Evolutionary conservation across 768 basidiomycete genomes (phyloP).

Genomic region (Pleurotus tuber-regium): DNA sequence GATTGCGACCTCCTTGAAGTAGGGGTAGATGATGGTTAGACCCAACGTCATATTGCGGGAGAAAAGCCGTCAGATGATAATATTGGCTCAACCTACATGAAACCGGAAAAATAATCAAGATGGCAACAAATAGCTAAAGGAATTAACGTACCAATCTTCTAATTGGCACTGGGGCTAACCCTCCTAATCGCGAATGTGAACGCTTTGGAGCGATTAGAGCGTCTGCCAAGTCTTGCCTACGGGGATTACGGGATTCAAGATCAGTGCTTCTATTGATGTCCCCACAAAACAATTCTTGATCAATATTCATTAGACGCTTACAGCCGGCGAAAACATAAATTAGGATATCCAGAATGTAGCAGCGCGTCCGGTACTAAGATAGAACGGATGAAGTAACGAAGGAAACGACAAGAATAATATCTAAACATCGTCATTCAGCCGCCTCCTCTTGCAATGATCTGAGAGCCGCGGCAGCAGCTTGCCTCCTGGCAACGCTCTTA

Average conservation of each 20-base stretch:
- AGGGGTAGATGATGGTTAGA: too few relatives aligned
- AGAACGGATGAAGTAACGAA: background rate
- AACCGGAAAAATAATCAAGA: too few relatives aligned
- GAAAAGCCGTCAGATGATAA: too few relatives aligned
- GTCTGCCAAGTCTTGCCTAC: too few relatives aligned
- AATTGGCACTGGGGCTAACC: too few relatives aligned
- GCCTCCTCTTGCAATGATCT: constrained; percentile 28
- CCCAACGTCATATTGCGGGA: too few relatives aligned
- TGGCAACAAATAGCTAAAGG: too few relatives aligned
- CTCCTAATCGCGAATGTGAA: too few relatives aligned
- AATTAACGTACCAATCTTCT: too few relatives aligned
- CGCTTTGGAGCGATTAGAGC: too few relatives aligned
- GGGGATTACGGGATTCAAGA: background rate
- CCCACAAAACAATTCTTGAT: constrained; percentile 5
- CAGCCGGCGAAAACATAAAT: constrained; percentile 8
- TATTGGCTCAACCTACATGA: too few relatives aligned
- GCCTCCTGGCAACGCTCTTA: constrained; percentile 48
- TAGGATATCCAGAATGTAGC: background rate
- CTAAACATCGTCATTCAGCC: background rate
- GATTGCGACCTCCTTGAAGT: background rate
- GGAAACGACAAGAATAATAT: background rate
- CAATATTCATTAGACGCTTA: constrained; percentile 3
- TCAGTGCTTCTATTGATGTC: constrained; percentile 1
- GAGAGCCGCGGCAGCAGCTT: constrained; percentile 47
- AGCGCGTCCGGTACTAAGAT: background rate